These are phyloP conservation scores for Sphagnurus paluster DNA, from an alignment of 1,284 basidiomycete genomes.

Conservation along the genomic window DNA sequence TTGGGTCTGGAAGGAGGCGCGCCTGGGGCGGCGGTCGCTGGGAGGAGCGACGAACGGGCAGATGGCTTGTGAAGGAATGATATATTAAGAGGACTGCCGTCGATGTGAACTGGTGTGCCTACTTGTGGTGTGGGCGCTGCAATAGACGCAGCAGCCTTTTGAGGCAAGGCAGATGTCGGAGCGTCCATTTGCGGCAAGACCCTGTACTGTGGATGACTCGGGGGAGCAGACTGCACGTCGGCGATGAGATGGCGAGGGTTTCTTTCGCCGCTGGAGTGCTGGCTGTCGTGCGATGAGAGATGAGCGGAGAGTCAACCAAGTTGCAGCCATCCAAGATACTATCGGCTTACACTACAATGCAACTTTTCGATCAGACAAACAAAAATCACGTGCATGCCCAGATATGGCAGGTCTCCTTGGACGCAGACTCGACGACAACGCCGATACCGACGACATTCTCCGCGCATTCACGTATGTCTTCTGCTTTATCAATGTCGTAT, in stretches of 20 bases:
- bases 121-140: slow-evolving; percentile 23
- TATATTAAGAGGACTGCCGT: slow-evolving; percentile 23
- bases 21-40: slow-evolving; percentile 12
- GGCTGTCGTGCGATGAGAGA: slow-evolving; percentile 1
- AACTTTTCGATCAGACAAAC: slow-evolving; percentile 12
- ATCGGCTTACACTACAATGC: neutral
- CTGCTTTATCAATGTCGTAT: too few relatives aligned
- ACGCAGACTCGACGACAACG: neutral
- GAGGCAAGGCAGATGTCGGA: slow-evolving; percentile 6
- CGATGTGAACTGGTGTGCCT: slow-evolving; percentile 19
- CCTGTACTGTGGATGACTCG: slow-evolving; percentile 20
- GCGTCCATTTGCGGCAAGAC: slow-evolving; percentile 20
- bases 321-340: neutral
- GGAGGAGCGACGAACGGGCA: slow-evolving; percentile 11
- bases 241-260: too few relatives aligned
- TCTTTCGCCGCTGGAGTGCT: slow-evolving; percentile 1
- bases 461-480: neutral
- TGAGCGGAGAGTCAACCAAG: neutral
- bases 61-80: slow-evolving; percentile 20
- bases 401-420: neutral
- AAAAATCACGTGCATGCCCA: slow-evolving; percentile 18
- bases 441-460: neutral
- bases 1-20: slow-evolving; percentile 17
- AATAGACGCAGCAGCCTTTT: slow-evolving; percentile 16
- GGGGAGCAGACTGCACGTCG: too few relatives aligned